Evolutionary conservation across 192 early-diverging fungal species (phyloP).

Genomic region (Coemansia sp.): DNA sequence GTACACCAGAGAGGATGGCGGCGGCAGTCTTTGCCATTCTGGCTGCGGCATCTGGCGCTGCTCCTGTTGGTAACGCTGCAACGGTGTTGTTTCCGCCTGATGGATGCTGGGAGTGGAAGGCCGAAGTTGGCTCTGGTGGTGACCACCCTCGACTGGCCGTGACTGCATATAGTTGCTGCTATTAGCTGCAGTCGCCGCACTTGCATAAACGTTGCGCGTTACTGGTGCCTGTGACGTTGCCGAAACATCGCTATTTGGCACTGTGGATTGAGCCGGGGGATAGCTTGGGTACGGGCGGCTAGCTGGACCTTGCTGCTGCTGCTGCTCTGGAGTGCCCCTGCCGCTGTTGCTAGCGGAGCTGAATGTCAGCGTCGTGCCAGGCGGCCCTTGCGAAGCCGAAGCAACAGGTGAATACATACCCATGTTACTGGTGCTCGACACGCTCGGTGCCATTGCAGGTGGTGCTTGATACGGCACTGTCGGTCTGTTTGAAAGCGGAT

Average conservation of each 20-base stretch:
- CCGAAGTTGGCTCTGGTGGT: neutral
- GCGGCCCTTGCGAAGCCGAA: neutral
- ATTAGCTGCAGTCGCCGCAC: neutral
- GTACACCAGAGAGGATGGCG: neutral
- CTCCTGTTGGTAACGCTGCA: neutral
- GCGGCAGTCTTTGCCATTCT: neutral
- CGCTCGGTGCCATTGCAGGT: neutral
- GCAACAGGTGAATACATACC: neutral
- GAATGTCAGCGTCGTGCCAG: neutral
- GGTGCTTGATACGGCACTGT: neutral
- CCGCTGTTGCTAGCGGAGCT: neutral
- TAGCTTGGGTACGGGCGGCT: neutral
- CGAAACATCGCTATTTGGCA: too few relatives aligned
- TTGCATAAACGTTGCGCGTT: neutral
- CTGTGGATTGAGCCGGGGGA: too few relatives aligned
- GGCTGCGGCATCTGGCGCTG: neutral
- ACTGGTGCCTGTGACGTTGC: neutral
- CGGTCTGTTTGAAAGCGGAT: too few relatives aligned
- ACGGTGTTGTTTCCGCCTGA: neutral
- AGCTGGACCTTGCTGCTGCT: too few relatives aligned
- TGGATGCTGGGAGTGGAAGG: neutral
- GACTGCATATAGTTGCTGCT: neutral
- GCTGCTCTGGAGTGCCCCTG: neutral
- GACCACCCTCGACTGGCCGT: neutral
- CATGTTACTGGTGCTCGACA: neutral